Conservation (phyloP, 1,139 yeast species). For the Candida sojae region DNA sequence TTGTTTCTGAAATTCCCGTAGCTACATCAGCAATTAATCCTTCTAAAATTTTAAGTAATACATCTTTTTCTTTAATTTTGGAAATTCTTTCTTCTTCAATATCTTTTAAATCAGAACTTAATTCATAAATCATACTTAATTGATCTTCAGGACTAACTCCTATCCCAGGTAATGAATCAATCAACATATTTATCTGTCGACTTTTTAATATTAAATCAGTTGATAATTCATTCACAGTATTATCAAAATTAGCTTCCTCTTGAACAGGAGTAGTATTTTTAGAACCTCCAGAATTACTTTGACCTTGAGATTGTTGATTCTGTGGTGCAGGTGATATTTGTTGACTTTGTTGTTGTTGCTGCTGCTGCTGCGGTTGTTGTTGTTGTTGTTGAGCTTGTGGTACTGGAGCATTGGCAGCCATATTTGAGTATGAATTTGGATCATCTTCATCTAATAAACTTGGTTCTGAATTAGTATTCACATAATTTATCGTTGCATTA, state of each 20-base stretch:
- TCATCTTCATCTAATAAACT: conserved; percentile 43
- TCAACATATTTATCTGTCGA: conserved; percentile 81
- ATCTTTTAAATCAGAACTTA: conserved; percentile 62
- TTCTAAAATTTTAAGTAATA: conserved; percentile 65
- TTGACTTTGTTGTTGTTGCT: conserved; percentile 11
- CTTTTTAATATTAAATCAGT: conserved; percentile 84
- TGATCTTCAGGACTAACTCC: conserved; percentile 83
- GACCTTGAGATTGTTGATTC: conserved; percentile 20
- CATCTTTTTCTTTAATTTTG: conserved; percentile 68
- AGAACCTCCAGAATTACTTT: conserved; percentile 30
- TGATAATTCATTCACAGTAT: conserved; percentile 70
- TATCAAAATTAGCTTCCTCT: conserved; percentile 39
- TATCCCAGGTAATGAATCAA: conserved; percentile 90
- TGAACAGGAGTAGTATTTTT: conserved; percentile 3
- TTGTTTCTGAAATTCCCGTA: conserved; percentile 49
- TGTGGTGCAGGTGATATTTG: conserved; percentile 9
- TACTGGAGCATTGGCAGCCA: conserved; percentile 51
- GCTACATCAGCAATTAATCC: conserved; percentile 65
- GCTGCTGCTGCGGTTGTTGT: conserved; percentile 14
- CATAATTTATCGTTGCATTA: conserved; percentile 85
- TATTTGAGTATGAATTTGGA: conserved; percentile 38
- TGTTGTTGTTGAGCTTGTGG: conserved; percentile 30
- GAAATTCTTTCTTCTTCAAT: conserved; percentile 62
- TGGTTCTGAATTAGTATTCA: conserved; percentile 53
- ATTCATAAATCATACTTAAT: conserved; percentile 58